Evolutionary conservation across 192 early-diverging fungal genomes (phyloP).

Genomic region (Entophlyctis helioformis): DNA sequence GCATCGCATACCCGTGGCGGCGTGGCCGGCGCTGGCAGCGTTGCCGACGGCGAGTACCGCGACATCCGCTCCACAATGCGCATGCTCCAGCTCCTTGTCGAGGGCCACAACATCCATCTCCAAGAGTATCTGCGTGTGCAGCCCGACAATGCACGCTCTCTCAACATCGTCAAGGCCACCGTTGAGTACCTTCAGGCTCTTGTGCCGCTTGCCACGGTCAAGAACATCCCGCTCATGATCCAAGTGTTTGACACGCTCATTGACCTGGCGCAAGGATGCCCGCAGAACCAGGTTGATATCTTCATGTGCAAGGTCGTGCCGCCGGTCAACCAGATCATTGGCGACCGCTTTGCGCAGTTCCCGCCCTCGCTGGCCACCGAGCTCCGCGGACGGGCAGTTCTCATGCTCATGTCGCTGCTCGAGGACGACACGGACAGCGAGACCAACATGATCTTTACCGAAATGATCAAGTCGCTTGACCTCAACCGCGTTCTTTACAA

Average conservation of each 20-base stretch:
- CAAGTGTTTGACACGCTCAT: conserved; percentile 28
- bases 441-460: conserved; percentile 8
- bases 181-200: conserved; percentile 20
- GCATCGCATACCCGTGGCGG: no score
- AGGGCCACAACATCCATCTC: conserved; percentile 19
- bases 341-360: neutral
- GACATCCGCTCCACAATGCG: conserved; percentile 14
- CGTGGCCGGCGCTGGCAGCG: no score
- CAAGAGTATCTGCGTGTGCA: conserved; percentile 21
- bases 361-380: conserved; percentile 1
- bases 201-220: conserved; percentile 5
- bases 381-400: conserved; percentile 12
- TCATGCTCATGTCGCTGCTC: conserved; percentile 15
- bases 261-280: conserved; percentile 21
- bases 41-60: conserved; percentile 12
- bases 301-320: conserved; percentile 22
- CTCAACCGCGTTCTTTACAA: conserved; percentile 7
- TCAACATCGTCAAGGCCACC: conserved; percentile 19
- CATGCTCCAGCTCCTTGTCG: conserved; percentile 20
- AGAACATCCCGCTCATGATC: conserved; percentile 14
- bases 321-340: conserved; percentile 14
- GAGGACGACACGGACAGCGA: conserved; percentile 20
- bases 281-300: conserved; percentile 19
- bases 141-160: conserved; percentile 19
- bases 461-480: conserved; percentile 11